Evolutionary conservation across 495 filamentous ascomycete genomes (phyloP), one percentile per base, ranked within the genome.

Genomic region (Podospora appendiculata): DNA sequence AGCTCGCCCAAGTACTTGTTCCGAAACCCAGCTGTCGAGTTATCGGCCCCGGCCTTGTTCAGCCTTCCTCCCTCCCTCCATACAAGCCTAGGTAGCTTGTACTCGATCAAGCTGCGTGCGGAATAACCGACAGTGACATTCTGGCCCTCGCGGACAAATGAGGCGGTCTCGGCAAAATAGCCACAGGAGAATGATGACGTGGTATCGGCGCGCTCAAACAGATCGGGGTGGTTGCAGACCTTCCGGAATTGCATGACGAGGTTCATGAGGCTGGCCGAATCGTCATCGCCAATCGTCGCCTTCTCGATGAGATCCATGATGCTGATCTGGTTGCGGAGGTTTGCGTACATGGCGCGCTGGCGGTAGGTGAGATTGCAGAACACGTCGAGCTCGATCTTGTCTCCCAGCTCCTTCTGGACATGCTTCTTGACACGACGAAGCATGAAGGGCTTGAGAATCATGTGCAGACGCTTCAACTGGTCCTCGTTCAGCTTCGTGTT

Each of bases 381-480:
- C 50, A 98, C 79, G 59, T 97, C 94, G 57, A 87, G 75, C 70
- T 98, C 93, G 45, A 97, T 91, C 83, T 98, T 98, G 76, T 98
- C 94, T 13, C 93, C 93, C 45, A 98, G 81, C 64, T 98, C 93
- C 65, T 96, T 95, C 62, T 98, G 93, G 12, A 98, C 93, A 67
- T 97, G 91, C 70, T 96, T 96, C 78, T 98, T 98, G 64, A 98
- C 88, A 79, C 93, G 90, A 48, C 93, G 89, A 61, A 98, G 81
- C 93, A 98, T 98, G 79, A 98, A 98, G 0, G 93, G 93, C 67
- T 97, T 97, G 58, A 98, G 73, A 59, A 98, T 98, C 91, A 97
- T 95, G 64, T 99, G 93, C 53, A 99, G 70, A 69, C 93, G 90
- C 67, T 86, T 89, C 41, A 99, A 82, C 68, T 99, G 93, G 60